Percentiles rank a stretch among this genome's conserved stretches.
Conservation (phyloP, 495 filamentous ascomycete genomes). For the Podospora sp. region DNA sequence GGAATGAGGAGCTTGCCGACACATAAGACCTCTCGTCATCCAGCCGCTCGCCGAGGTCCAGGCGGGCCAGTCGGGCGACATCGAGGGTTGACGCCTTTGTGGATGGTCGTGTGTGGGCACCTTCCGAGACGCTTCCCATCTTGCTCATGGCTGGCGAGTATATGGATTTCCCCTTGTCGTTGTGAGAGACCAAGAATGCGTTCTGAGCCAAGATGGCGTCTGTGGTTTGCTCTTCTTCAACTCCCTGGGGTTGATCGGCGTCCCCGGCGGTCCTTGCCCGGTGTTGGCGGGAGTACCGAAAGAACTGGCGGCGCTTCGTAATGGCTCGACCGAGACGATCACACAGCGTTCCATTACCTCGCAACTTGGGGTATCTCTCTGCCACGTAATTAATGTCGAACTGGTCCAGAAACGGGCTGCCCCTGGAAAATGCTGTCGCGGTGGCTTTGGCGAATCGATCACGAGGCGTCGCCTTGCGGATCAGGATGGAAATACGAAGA, state of each 20-base stretch:
- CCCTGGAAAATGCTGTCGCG: not conserved
- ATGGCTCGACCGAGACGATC: slow-evolving; percentile 22
- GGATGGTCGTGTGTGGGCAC: not conserved
- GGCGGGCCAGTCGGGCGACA: not conserved
- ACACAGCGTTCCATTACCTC: not conserved
- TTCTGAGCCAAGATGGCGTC: not conserved
- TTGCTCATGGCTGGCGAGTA: not conserved
- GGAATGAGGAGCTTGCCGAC: not conserved
- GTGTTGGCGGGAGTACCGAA: slow-evolving; percentile 19
- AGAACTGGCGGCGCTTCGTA: slow-evolving; percentile 22
- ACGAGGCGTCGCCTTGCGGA: slow-evolving; percentile 12
- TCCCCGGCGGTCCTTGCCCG: not conserved
- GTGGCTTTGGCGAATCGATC: slow-evolving; percentile 18
- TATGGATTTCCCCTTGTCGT: not conserved
- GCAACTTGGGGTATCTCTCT: slow-evolving; percentile 15
- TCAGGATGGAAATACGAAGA: slow-evolving; percentile 7
- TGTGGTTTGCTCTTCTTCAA: not conserved
- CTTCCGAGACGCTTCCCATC: not conserved
- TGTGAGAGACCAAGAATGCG: not conserved
- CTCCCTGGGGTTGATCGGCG: not conserved
- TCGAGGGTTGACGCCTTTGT: not conserved
- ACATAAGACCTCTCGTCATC: not conserved
- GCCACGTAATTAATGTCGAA: slow-evolving; percentile 24
- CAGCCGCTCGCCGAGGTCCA: not conserved
- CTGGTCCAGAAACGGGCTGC: slow-evolving; percentile 10